Evolutionary conservation across 805 yeast species (phyloP), one percentile per base, ranked within the genome.

Genomic region (Metschnikowia matae): DNA sequence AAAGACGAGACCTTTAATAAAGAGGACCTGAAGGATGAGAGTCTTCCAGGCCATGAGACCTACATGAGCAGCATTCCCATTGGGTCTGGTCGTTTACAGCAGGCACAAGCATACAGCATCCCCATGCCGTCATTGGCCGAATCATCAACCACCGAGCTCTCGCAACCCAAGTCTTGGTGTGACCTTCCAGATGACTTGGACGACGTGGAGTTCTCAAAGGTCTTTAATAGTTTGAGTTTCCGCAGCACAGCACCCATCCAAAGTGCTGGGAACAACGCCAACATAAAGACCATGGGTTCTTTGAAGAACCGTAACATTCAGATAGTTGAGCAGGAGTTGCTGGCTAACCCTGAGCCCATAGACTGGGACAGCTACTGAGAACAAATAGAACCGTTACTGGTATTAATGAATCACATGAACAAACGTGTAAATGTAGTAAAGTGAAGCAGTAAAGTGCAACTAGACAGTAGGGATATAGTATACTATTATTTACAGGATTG

Each of bases 161-260:
- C 71, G n/a, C 58, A 62, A 45, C 58, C 65, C 31, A 64, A 59
- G 48, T 65, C 69, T 23, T 69, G 73, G 72, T 54, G 48, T 29
- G 60, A 56, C 17, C 54, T 49, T 26, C 53, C 49, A 6, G 66
- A 65, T 48, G 73, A 69, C 40, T 57, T 64, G 49, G 67, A 64
- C 41, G 71, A 67, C 40, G 64, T 54, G 21, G 66, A 63, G 32
- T 63, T 63, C 20, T 57, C 56, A 21, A 57, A 51, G 40, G 32
- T 54, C 33, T 49, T 57, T 31, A 34, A 44, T 40, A 51, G 55
- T 37, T 49, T 55, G 54, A 55, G 55, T 37, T 46, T 54, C 50
- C 52, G 54, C 34, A 43, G 40, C 29, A 44, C 17, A 4, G 34
- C 43, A 7, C 29, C 38, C 38, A 33, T 33, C 38, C 38, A 33